Conservation (phyloP, 192 early-diverging fungal genomes). For the Coemansia javaensis region DNA sequence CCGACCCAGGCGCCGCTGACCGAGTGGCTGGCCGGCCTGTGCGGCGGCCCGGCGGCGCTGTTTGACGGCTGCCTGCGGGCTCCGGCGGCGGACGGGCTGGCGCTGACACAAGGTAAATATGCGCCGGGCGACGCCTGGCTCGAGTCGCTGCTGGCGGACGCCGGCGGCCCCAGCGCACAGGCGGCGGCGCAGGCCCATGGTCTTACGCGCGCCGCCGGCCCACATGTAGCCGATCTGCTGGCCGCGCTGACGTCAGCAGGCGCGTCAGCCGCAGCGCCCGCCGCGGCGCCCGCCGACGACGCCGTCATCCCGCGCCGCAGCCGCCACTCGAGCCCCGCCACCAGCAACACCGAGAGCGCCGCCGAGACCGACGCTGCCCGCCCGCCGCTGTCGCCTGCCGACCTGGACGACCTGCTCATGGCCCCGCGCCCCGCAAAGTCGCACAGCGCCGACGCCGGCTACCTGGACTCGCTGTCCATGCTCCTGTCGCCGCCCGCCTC, state of each 20-base stretch:
- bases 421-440: not conserved
- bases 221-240: slow-evolving; percentile 43
- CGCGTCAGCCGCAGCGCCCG: not conserved
- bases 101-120: slow-evolving; percentile 27
- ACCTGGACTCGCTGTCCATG: slow-evolving; percentile 29
- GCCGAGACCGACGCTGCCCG: slow-evolving; percentile 11
- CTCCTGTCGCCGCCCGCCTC: slow-evolving; percentile 29
- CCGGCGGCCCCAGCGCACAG: not conserved
- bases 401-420: slow-evolving; percentile 23
- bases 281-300: slow-evolving; percentile 2
- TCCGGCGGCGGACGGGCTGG: not conserved
- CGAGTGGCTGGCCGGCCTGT: slow-evolving; percentile 25
- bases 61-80: no score
- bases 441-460: not conserved
- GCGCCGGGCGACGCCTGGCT: slow-evolving; percentile 14
- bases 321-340: slow-evolving; percentile 27
- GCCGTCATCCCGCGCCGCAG: slow-evolving; percentile 32
- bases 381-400: slow-evolving; percentile 6
- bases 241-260: slow-evolving; percentile 2
- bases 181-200: not conserved
- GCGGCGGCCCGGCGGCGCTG: not conserved
- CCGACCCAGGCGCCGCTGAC: no score
- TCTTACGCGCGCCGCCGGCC: no score
- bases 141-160: slow-evolving; percentile 8
- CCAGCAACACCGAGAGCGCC: slow-evolving; percentile 31